A percentile compares a stretch with the other conserved stretches of the same genome.
These are phyloP conservation scores for Kickxella alabastrina DNA, from an alignment of 192 early-diverging fungal genomes.

Conservation along the genomic window DNA sequence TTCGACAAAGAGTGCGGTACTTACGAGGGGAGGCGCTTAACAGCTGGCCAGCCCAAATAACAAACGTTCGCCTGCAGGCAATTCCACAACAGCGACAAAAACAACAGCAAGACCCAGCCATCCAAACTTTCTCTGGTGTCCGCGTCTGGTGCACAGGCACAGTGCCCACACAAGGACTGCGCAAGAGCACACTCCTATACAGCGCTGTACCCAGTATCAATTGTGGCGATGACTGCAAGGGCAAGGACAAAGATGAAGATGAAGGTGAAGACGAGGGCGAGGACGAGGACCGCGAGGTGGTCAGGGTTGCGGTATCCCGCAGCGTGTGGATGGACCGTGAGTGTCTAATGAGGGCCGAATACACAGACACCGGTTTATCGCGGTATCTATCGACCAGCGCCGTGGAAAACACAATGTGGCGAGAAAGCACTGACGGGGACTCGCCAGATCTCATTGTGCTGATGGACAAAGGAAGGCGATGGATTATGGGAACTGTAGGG, in stretches of 20 bases:
- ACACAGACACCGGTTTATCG: background rate
- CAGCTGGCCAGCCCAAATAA: slow-evolving; percentile 9
- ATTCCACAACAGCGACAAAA: background rate
- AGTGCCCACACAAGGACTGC: slow-evolving; percentile 7
- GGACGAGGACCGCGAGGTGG: too few species aligned
- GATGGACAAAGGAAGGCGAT: background rate
- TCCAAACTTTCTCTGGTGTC: background rate
- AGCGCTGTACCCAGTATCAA: slow-evolving; percentile 3
- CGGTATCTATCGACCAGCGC: background rate
- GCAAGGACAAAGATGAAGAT: too few species aligned
- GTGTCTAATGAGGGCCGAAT: background rate
- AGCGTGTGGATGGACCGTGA: slow-evolving; percentile 14
- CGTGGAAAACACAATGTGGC: slow-evolving; percentile 8
- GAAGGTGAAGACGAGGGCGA: too few species aligned
- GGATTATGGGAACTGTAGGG: background rate
- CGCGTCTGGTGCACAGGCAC: slow-evolving; percentile 13
- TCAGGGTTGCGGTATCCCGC: slow-evolving; percentile 6
- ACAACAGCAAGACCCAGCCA: background rate
- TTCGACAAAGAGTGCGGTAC: slow-evolving; percentile 19
- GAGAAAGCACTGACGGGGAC: background rate
- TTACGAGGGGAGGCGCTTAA: slow-evolving; percentile 15
- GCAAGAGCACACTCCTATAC: slow-evolving; percentile 6
- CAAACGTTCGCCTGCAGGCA: slow-evolving; percentile 3
- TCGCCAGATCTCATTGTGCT: background rate
- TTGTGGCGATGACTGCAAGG: too few species aligned